Base-by-base conservation (phyloP, 345 rosid genomes). In the Gossypium ekmanianum region DNA sequence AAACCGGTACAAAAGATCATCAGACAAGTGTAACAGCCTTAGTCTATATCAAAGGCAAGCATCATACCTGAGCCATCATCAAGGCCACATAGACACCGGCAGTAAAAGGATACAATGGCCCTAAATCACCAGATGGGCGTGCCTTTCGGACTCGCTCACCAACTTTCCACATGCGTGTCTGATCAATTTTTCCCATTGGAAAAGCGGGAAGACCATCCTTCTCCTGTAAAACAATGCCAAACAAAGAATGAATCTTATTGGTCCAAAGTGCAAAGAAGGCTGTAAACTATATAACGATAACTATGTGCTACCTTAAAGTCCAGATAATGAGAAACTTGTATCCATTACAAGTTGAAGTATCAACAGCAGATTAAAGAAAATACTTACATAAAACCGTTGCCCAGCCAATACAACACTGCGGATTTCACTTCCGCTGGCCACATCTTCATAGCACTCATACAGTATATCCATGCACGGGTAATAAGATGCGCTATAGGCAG, bases 111-210 rank as follows among this genome's bases (percentile, higher is more conserved):
- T 80, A 80, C 58, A 90, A 76, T 12, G 97, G 95, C 50, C 98
- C 98, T 57, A 94, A 83, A 83, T 94, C 97, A 67, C 90, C 94
- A 34, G 84, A 84, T 39, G 92, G 91, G 47, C 98, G 81, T 6
- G 85, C 17, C 70, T 87, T 82, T 71, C 96, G 79, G 51, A 94
- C 97, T 9, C 75, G 86, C 84, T 91, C 91, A 73, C 98, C 98
- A 2, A 94, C 95, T 80, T 89, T 94, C 98, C 98, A 91, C 98
- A 94, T 94, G 48, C 90, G 91, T 48, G 97, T 94, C 84, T 90
- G 97, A 65, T 94, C 98, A 70, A 94, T 94, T 81, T 90, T 94
- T 24, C 98, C 98, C 97, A 94, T 94, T 12, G 98, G 98, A 81
- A 94, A 94, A 66, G 98, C 88, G n/a, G 97, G 98, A 51, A 94